These are phyloP conservation scores for Cryptomeria japonica DNA, from an alignment of 75 land plant species.

Conservation along the genomic window DNA sequence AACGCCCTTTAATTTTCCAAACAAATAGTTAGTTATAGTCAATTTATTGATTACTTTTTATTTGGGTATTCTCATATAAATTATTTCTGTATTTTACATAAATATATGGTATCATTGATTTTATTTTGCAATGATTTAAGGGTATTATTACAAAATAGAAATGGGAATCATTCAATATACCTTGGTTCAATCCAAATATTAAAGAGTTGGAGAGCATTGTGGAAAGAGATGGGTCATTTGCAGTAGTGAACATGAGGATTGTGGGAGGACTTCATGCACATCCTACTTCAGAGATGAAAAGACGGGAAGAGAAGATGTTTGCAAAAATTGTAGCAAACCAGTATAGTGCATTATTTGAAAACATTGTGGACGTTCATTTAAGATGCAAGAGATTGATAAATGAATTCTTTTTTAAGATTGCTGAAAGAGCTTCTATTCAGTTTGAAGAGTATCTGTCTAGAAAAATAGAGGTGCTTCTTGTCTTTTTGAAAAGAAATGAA, in stretches of 20 bases:
- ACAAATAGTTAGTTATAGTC: no score
- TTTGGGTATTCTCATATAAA: no score
- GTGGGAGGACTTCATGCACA: neutral
- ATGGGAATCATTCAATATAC: constrained; percentile 6
- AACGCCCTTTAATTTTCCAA: no score
- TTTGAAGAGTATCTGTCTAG: neutral
- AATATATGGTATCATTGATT: no score
- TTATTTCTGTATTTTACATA: no score
- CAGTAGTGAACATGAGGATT: no score
- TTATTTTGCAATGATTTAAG: no score
- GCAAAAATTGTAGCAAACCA: no score
- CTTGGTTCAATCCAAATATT: neutral
- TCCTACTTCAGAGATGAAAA: neutral
- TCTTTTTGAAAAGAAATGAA: neutral
- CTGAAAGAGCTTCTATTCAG: neutral
- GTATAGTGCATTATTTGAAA: neutral
- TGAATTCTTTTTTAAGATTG: neutral
- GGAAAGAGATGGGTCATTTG: neutral
- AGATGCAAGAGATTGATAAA: neutral
- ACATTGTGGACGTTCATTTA: neutral
- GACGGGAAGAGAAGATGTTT: neutral
- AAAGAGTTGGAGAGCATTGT: neutral
- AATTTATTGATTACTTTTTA: no score
- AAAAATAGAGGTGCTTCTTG: neutral
- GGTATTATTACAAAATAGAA: neutral